phyloP scores from a whole-genome alignment of 108 stramenopile genomes.

The Nitzschia sp. region DNA sequence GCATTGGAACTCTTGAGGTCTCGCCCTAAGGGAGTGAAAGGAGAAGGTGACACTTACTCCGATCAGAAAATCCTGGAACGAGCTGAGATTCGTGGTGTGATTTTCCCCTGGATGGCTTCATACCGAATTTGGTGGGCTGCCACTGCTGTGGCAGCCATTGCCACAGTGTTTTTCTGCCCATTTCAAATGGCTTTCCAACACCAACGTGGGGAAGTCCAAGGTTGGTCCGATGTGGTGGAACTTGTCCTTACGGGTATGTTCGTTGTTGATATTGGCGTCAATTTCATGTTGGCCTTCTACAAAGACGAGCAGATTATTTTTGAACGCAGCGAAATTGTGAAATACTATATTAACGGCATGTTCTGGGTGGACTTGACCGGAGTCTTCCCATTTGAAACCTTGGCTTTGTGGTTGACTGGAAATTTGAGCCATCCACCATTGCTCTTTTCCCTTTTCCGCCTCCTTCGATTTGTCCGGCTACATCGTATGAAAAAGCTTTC shows the following conservation, averaged over 20 bases:
- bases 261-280: constrained; percentile 49
- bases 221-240: constrained; percentile 37
- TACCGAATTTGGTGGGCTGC: constrained; percentile 59
- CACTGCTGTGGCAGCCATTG: constrained; percentile 46
- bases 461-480: constrained; percentile 48
- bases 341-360: constrained; percentile 40
- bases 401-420: constrained; percentile 40
- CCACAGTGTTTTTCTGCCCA: constrained; percentile 54
- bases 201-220: constrained; percentile 31
- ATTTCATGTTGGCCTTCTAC: constrained; percentile 58
- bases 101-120: constrained; percentile 25
- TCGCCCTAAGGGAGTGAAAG: constrained; percentile 9
- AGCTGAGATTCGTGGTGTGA: constrained; percentile 22
- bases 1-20: constrained; percentile 10
- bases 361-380: constrained; percentile 62
- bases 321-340: constrained; percentile 29
- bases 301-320: constrained; percentile 38
- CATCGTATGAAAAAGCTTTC: constrained; percentile 50
- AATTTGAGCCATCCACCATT: constrained; percentile 17
- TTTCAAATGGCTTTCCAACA: constrained; percentile 48
- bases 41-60: constrained; percentile 7
- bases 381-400: constrained; percentile 57
- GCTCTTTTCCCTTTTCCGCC: constrained; percentile 36
- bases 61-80: constrained; percentile 21
- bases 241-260: constrained; percentile 38